Percentiles rank a stretch among this genome's conserved stretches.
Conservation (phyloP, 2,329 filamentous ascomycete species). For the Elsinoe necatrix region DNA sequence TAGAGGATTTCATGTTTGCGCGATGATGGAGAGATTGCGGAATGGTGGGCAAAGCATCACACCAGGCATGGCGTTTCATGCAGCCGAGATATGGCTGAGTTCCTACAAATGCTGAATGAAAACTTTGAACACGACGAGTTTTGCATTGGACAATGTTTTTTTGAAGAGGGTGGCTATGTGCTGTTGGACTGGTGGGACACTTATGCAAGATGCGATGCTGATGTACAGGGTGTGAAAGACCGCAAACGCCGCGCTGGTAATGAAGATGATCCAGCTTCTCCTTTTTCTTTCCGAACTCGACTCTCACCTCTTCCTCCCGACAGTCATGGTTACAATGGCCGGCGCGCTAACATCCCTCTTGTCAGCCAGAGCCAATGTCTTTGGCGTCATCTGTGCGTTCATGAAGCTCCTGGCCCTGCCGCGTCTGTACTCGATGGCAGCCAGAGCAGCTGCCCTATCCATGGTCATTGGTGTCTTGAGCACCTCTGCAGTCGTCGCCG, state of each 20-base stretch:
- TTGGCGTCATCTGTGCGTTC: slow-evolving; percentile 53
- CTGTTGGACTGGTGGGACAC: background rate
- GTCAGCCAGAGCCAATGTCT: slow-evolving; percentile 47
- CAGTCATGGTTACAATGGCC: slow-evolving; percentile 14
- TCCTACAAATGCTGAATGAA: slow-evolving; percentile 15
- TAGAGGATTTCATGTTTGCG: slow-evolving; percentile 50
- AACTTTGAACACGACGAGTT: slow-evolving; percentile 2
- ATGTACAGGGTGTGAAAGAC: slow-evolving; percentile 7
- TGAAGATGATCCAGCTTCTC: background rate
- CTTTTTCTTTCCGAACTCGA: background rate
- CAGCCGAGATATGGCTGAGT: slow-evolving; percentile 1
- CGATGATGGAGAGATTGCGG: slow-evolving; percentile 9
- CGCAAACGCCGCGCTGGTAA: slow-evolving; percentile 9
- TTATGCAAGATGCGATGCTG: slow-evolving; percentile 4
- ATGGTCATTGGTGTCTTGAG: slow-evolving; percentile 27
- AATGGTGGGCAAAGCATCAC: slow-evolving; percentile 16
- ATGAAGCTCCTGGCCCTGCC: slow-evolving; percentile 63
- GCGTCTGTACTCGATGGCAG: slow-evolving; percentile 63
- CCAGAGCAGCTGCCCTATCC: slow-evolving; percentile 63
- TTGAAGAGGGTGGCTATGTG: slow-evolving; percentile 1
- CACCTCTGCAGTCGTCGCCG: slow-evolving; percentile 32
- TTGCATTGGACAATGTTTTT: background rate
- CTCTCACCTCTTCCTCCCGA: slow-evolving; percentile 15
- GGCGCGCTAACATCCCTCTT: slow-evolving; percentile 42
- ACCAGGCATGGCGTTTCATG: slow-evolving; percentile 17